Conservation (phyloP, 306 rosid species). For the Oemleria cerasiformis region DNA sequence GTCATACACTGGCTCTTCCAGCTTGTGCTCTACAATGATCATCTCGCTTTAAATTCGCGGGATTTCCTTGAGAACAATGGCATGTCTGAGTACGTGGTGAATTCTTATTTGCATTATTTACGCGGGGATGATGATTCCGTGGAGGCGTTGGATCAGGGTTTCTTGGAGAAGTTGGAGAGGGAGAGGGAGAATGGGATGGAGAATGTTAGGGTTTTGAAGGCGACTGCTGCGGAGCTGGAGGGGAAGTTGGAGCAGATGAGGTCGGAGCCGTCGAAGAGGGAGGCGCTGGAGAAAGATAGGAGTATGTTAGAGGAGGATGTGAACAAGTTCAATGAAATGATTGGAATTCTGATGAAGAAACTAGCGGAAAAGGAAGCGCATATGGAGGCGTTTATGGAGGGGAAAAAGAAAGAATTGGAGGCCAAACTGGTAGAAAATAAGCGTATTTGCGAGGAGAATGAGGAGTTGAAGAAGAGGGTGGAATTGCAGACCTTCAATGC, state of each 20-base stretch:
- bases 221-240: conserved; percentile 25
- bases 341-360: conserved; percentile 41
- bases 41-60: conserved; percentile 20
- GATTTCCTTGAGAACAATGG: conserved; percentile 30
- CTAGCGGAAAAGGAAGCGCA: conserved; percentile 42
- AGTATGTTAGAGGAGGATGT: conserved; percentile 60
- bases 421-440: conserved; percentile 49
- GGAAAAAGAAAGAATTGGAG: conserved; percentile 59
- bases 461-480: conserved; percentile 60
- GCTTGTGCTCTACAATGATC: conserved; percentile 39
- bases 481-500: conserved; percentile 63
- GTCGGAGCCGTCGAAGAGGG: conserved; percentile 48
- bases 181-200: conserved; percentile 39
- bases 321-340: conserved; percentile 60
- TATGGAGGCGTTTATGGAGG: too few relatives aligned
- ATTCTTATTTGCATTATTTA: conserved; percentile 51
- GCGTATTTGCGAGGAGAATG: conserved; percentile 58
- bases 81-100: conserved; percentile 39
- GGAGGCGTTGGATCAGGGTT: conserved; percentile 44
- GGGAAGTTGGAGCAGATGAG: conserved; percentile 41
- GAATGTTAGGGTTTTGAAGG: conserved; percentile 22
- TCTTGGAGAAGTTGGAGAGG: conserved; percentile 40
- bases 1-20: conserved; percentile 92
- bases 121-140: conserved; percentile 61
- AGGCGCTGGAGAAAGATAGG: conserved; percentile 62